Evolutionary conservation across 1,284 basidiomycete species (phyloP), one percentile per base, ranked within the genome.

Genomic region (Ganoderma lucidum): DNA sequence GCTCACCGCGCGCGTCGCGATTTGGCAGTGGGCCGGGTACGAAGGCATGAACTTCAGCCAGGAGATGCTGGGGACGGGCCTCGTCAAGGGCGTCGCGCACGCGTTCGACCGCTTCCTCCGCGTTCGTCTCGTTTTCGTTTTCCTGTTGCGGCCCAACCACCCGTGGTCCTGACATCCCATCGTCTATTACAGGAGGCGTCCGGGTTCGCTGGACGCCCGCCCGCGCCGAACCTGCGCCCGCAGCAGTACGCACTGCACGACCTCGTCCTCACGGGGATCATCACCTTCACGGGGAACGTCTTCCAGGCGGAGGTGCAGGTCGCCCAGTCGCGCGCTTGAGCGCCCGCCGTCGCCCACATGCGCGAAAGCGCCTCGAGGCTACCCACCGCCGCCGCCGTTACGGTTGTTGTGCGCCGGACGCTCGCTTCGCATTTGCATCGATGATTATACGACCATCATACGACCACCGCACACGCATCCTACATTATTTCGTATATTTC

Each of bases 101-200:
- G 59, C 59, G 12, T 61, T 61, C 59, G 39, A 61, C 37, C 37
- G 59, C 14, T 61, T 61, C 59, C 37, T 61, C 41, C 41, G n/a
- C 59, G 59, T 61, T 6, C 28, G 59, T 61, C 23, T 15, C 39
- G 2, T 44, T 41, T 44, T 2, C 17, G 30, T 35, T 17, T 14
- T 8, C 15, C 30, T 17, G 23, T 12, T 5, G 10, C 5, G 4
- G 8, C 5, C 53, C 5, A 19, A 19, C 45, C 45, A 35, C 17
- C 19, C 58, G 1, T 23, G 10, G 15, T 3, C 12, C 58, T 23
- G 10, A 37, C 37, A 10, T 41, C 10, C 10, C 4, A n/a, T 60
- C 10, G n/a, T 53, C 10, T 23, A 23, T 23, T 41, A 4, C 17
- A 61, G 59, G 41, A 61, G 23, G 41, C 59, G 2, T 5, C 39